phyloP scores from a whole-genome alignment of 78 protist genomes.

The Polysphondylium violaceum region DNA sequence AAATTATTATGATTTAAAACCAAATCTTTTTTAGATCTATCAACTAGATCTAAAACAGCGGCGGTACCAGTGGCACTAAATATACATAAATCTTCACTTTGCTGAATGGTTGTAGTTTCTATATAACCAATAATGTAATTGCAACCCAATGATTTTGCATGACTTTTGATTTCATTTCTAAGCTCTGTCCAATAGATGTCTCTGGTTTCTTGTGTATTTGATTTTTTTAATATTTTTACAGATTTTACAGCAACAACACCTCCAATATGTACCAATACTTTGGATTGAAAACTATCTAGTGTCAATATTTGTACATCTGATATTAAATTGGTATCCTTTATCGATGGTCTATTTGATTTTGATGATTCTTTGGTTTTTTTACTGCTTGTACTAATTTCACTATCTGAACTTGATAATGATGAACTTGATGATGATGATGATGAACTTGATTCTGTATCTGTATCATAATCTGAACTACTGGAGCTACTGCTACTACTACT shows the following conservation, averaged over 20 bases:
- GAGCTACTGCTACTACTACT: background rate
- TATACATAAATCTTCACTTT: constrained; percentile 75
- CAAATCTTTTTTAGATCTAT: background rate
- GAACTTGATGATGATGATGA: background rate
- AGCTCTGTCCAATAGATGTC: constrained; percentile 95
- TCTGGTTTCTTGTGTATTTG: constrained; percentile 64
- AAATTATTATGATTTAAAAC: background rate
- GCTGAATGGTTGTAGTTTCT: constrained; percentile 83
- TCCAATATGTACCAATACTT: constrained; percentile 58
- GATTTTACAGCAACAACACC: constrained; percentile 73
- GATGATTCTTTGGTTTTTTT: background rate
- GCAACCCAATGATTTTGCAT: constrained; percentile 90
- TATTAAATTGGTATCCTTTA: background rate
- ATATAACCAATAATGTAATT: constrained; percentile 90
- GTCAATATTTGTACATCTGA: constrained; percentile 68
- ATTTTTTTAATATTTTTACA: constrained; percentile 73
- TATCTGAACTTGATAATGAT: background rate
- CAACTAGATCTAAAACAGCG: constrained; percentile 42
- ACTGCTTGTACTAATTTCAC: background rate
- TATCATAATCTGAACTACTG: background rate
- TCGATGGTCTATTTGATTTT: background rate
- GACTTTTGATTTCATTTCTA: constrained; percentile 88
- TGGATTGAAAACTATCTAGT: constrained; percentile 45
- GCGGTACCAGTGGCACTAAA: constrained; percentile 88
- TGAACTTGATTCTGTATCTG: background rate